Evolutionary conservation across 768 basidiomycete species (phyloP).

Genomic region (Lactarius vividus): DNA sequence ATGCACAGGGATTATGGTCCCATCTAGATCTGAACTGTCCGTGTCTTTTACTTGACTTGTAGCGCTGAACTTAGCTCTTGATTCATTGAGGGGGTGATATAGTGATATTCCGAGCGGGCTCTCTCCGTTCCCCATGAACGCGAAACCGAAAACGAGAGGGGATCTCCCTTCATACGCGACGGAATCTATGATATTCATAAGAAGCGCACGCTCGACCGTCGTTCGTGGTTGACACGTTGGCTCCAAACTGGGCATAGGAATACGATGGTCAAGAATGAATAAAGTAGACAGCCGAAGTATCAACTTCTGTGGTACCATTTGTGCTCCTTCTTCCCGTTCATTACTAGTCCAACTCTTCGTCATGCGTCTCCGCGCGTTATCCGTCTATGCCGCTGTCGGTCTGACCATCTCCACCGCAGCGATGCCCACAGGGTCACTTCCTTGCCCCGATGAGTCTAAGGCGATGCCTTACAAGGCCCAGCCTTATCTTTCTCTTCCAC

Average conservation of each 20-base stretch:
- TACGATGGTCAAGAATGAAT: slow-evolving; percentile 7
- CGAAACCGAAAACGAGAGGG: background rate
- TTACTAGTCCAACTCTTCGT: slow-evolving; percentile 12
- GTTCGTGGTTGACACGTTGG: background rate
- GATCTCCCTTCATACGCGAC: background rate
- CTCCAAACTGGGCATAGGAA: slow-evolving; percentile 13
- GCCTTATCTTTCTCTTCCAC: background rate
- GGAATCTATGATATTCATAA: background rate
- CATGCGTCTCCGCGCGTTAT: slow-evolving; percentile 12
- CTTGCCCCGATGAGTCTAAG: slow-evolving; percentile 4
- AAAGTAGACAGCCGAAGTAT: slow-evolving; percentile 1
- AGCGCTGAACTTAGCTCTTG: background rate
- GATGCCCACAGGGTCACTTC: slow-evolving; percentile 8
- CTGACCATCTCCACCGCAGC: slow-evolving; percentile 6
- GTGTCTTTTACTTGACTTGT: background rate
- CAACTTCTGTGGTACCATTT: background rate
- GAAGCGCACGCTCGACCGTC: background rate
- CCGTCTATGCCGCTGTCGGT: slow-evolving; percentile 3
- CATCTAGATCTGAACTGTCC: background rate
- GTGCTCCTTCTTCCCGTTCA: slow-evolving; percentile 18
- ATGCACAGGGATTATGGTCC: background rate
- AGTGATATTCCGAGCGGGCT: background rate
- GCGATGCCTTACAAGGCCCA: background rate
- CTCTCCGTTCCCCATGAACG: background rate
- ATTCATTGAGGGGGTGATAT: background rate